Base-by-base conservation (phyloP, 371 early-diverging fungal species). In the Mortierella sp. region DNA sequence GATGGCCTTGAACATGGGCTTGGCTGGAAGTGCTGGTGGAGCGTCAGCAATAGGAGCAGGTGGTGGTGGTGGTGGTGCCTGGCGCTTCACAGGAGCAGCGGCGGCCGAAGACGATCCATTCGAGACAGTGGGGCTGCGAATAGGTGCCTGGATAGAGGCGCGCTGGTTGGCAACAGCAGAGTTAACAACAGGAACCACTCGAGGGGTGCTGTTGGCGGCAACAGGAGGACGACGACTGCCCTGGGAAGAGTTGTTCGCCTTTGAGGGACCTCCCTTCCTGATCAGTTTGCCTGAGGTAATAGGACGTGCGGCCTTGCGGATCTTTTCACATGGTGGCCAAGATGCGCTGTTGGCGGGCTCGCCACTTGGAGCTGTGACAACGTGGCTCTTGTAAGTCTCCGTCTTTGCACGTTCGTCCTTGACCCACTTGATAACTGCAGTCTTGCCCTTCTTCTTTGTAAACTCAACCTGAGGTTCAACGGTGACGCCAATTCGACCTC, bases 321-420 rank as follows among this genome's bases (percentile, higher is more conserved):
- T 93, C 34, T 89, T 84, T 42, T 92, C 89, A 76, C 93, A 93
- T 70, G 93, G 91, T 42, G 95, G 94, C 84, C 89, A 89, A 0
- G 94, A 92, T 42, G 88, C 89, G 72, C 94, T 95, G 78, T 89
- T 82, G 21, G 95, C 91, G 8, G 96, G 93, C 74, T 92, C 92
- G 44, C 97, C 97, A 45, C 93, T 89, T 42, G 90, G 90, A 24
- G 95, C 91, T 68, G 89, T 90, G 19, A 96, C 95, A 21, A 92
- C 91, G 76, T 96, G 96, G 73, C 95, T 96, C 87, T 96, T 96
- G 88, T 95, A 97, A 11, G 91, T 73, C 65, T 92, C 94, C 65
- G 91, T 90, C 50, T 91, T 89, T 71, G 90, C 86, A 34, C 88
- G 88, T 75, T 95, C 96, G 80, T 96, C 95, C 90, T 95, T 96